These are phyloP conservation scores for Ceratocystis harringtonii DNA, from an alignment of 2,329 filamentous ascomycete species.

Conservation along the genomic window DNA sequence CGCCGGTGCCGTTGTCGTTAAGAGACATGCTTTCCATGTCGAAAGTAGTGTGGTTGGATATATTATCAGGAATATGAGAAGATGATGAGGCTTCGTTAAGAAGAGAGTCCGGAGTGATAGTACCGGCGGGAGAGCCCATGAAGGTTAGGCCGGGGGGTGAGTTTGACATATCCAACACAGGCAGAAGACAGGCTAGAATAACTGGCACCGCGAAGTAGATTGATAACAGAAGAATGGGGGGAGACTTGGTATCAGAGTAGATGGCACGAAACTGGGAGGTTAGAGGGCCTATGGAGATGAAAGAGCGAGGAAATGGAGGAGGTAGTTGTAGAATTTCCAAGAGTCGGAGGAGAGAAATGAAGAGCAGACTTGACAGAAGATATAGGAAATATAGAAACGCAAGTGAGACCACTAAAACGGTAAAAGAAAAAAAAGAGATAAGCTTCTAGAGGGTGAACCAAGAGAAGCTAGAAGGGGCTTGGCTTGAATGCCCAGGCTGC, in stretches of 20 bases:
- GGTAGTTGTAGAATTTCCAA: background rate
- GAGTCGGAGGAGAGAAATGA: background rate
- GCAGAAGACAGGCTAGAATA: background rate
- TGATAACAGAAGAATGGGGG: background rate
- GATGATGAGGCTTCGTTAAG: background rate
- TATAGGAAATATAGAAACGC: slow-evolving; percentile 2
- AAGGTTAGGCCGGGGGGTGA: slow-evolving; percentile 12
- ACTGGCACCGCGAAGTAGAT: background rate
- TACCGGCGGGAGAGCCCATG: background rate
- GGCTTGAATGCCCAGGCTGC: background rate
- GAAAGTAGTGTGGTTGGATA: background rate
- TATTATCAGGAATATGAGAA: background rate
- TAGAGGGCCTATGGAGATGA: background rate
- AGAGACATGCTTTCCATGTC: slow-evolving; percentile 1
- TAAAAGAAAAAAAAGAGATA: slow-evolving; percentile 1
- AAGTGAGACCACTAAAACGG: background rate
- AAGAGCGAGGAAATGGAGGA: background rate
- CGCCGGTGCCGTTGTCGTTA: background rate
- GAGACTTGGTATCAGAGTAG: background rate
- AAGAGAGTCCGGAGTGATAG: background rate
- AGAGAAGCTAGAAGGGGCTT: background rate
- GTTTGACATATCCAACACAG: background rate
- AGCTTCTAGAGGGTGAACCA: background rate
- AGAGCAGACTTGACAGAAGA: slow-evolving; percentile 1
- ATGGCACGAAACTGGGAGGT: background rate